A percentile compares a stretch with the other conserved stretches of the same genome.
Evolutionary conservation across 306 rosid genomes (phyloP).

Genomic region (Cucumis melo): DNA sequence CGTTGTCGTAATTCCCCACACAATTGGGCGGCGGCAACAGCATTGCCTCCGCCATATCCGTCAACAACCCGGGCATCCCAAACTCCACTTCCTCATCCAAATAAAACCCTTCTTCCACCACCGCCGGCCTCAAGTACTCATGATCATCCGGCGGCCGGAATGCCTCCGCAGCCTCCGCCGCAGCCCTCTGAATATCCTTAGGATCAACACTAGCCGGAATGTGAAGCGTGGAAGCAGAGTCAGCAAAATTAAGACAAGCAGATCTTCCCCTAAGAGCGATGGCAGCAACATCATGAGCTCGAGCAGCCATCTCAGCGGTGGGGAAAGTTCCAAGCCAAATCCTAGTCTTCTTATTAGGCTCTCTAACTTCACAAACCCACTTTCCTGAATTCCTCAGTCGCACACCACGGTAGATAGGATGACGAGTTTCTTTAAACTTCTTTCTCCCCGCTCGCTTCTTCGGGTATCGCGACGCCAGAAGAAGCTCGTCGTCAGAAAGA

Average conservation of each 20-base stretch:
- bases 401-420: slow-evolving; percentile 63
- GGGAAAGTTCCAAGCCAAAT: slow-evolving; percentile 69
- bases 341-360: slow-evolving; percentile 55
- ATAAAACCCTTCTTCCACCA: slow-evolving; percentile 6
- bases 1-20: neutral
- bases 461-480: slow-evolving; percentile 40
- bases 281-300: slow-evolving; percentile 85
- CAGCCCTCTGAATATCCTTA: slow-evolving; percentile 59
- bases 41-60: slow-evolving; percentile 56
- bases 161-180: slow-evolving; percentile 41
- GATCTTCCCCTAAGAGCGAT: slow-evolving; percentile 37
- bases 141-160: slow-evolving; percentile 33
- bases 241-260: slow-evolving; percentile 60
- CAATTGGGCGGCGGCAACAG: slow-evolving; percentile 43
- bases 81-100: slow-evolving; percentile 31
- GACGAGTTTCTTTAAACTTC: slow-evolving; percentile 84
- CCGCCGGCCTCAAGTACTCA: neutral
- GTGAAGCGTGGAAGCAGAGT: slow-evolving; percentile 41
- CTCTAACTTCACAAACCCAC: slow-evolving; percentile 75
- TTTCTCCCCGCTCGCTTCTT: slow-evolving; percentile 79
- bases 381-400: slow-evolving; percentile 52
- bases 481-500: slow-evolving; percentile 42
- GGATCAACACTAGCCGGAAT: slow-evolving; percentile 28
- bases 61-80: slow-evolving; percentile 41
- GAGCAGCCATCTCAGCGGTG: slow-evolving; percentile 65